These are phyloP conservation scores for Articulospora tetracladia DNA, from an alignment of 495 filamentous ascomycete genomes.

Conservation along the genomic window DNA sequence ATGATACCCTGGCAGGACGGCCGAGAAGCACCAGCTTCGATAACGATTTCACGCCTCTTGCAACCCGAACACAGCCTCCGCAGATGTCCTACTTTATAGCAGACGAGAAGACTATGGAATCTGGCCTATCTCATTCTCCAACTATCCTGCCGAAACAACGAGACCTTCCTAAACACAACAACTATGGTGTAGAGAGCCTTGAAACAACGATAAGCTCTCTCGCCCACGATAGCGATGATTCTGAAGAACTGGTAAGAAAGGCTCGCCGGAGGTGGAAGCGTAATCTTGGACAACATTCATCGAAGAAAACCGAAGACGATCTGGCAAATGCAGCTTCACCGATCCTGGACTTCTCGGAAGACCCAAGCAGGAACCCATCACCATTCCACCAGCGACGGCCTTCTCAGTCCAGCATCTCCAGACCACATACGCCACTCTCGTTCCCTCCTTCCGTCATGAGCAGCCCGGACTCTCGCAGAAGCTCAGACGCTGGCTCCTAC, in stretches of 20 bases:
- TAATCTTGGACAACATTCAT: conserved; percentile 13
- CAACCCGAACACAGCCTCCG: conserved; percentile 26
- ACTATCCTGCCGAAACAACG: conserved; percentile 26
- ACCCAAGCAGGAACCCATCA: conserved; percentile 23
- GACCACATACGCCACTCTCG: conserved; percentile 53
- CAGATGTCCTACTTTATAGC: conserved; percentile 55
- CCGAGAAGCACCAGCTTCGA: conserved; percentile 28
- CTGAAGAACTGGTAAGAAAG: conserved; percentile 28
- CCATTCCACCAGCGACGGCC: conserved; percentile 28
- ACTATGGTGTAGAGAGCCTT: conserved; percentile 63
- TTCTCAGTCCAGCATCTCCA: conserved; percentile 35
- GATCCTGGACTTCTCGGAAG: conserved; percentile 20
- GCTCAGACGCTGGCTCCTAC: conserved; percentile 43
- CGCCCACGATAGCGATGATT: conserved; percentile 32
- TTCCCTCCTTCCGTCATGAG: conserved; percentile 44
- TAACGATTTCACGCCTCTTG: conserved; percentile 29
- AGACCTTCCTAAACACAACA: conserved; percentile 27
- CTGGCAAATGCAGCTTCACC: conserved; percentile 24
- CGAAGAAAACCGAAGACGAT: conserved; percentile 22
- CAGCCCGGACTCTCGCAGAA: conserved; percentile 44
- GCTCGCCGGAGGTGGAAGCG: conserved; percentile 27
- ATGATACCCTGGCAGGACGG: conserved; percentile 31
- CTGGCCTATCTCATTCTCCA: conserved; percentile 33
- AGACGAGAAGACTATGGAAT: conserved; percentile 48
- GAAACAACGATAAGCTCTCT: conserved; percentile 44